phyloP scores from a whole-genome alignment of 2,329 filamentous ascomycete species.

The Ilyonectria robusta region DNA sequence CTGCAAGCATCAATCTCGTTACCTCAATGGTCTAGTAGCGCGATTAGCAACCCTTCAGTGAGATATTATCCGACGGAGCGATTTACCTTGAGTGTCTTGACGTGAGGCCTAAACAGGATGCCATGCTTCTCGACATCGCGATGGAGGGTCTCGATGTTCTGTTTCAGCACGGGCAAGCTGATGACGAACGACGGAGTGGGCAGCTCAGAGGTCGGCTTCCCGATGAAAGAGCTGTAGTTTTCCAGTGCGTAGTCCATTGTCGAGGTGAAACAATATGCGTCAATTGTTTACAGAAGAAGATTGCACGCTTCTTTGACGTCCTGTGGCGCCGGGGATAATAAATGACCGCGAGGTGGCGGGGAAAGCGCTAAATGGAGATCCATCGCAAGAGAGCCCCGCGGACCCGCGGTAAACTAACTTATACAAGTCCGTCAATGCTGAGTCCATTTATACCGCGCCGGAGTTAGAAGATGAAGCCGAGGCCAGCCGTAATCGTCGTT shows the following conservation, averaged over 20 bases:
- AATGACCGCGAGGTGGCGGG: slow-evolving; percentile 12
- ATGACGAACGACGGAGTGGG: slow-evolving; percentile 58
- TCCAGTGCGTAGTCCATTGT: slow-evolving; percentile 47
- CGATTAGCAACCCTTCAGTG: background rate
- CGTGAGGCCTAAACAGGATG: slow-evolving; percentile 58
- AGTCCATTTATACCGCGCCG: slow-evolving; percentile 22
- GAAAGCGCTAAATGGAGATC: background rate
- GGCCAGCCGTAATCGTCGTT: background rate
- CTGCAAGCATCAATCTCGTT: slow-evolving; percentile 58
- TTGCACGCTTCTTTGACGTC: background rate
- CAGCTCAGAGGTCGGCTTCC: slow-evolving; percentile 51
- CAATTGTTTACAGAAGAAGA: background rate
- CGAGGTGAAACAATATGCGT: background rate
- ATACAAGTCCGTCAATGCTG: background rate
- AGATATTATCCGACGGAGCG: accelerated
- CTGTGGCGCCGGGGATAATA: background rate
- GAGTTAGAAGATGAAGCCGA: slow-evolving; percentile 29
- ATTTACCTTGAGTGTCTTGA: slow-evolving; percentile 61
- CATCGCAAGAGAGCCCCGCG: background rate
- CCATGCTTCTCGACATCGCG: slow-evolving; percentile 56
- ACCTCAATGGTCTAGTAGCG: slow-evolving; percentile 51
- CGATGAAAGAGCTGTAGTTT: slow-evolving; percentile 54
- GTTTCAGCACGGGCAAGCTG: slow-evolving; percentile 54
- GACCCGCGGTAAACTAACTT: slow-evolving; percentile 8
- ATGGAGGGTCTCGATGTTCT: slow-evolving; percentile 54